These are phyloP conservation scores for Alternaria hordeiaustralica DNA, from an alignment of 2,329 filamentous ascomycete genomes.

Conservation along the genomic window DNA sequence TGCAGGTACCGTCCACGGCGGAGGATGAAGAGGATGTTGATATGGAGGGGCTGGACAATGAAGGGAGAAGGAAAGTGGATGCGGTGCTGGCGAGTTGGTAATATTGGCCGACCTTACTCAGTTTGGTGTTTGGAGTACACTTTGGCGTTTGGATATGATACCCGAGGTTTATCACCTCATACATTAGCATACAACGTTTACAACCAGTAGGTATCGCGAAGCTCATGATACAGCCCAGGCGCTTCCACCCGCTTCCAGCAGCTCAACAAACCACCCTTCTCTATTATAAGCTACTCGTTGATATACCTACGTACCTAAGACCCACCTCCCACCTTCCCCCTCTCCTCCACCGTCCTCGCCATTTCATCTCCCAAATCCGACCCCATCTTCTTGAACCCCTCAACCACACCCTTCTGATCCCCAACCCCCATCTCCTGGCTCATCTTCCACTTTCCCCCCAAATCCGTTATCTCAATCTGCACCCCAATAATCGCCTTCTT, in stretches of 20 bases:
- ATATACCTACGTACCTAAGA: constrained; percentile 23
- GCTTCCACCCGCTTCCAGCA: neutral
- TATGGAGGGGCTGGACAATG: constrained; percentile 24
- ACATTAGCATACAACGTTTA: neutral
- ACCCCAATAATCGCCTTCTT: constrained; percentile 35
- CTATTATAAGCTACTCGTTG: no score
- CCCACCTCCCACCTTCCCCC: constrained; percentile 1
- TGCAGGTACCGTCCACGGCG: constrained; percentile 35
- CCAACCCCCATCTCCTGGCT: constrained; percentile 28
- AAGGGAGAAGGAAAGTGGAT: constrained; percentile 34
- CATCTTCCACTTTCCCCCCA: constrained; percentile 41
- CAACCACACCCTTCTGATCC: constrained; percentile 55
- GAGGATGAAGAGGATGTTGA: constrained; percentile 33
- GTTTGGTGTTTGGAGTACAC: neutral
- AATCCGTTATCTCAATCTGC: constrained; percentile 27
- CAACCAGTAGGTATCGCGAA: neutral
- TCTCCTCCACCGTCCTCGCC: neutral
- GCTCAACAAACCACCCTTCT: no score
- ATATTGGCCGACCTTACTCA: accelerated
- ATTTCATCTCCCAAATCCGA: neutral
- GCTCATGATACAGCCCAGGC: no score
- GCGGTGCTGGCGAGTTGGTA: constrained; percentile 35
- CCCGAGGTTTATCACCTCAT: neutral
- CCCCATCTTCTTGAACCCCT: neutral
- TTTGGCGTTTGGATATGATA: constrained; percentile 20